Percentiles rank a stretch among this genome's conserved stretches.
Conservation (phyloP, 345 rosid species). For the Syzygium aqueum region DNA sequence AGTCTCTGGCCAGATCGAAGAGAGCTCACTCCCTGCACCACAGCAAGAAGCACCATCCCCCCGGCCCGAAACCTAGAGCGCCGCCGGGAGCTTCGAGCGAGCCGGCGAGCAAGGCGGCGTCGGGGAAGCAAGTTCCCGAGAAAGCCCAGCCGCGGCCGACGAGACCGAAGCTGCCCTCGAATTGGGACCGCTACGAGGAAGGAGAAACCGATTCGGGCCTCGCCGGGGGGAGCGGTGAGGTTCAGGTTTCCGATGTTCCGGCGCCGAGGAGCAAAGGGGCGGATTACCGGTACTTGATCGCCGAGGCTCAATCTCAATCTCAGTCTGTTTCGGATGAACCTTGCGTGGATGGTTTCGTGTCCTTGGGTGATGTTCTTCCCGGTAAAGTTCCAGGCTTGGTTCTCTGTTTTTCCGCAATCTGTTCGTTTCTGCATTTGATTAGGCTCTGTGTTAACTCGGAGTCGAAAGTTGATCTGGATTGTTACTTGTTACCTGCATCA, state of each 20-base stretch:
- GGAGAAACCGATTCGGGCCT: slow-evolving; percentile 17
- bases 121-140: slow-evolving; percentile 31
- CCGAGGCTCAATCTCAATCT: slow-evolving; percentile 49
- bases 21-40: slow-evolving; percentile 79
- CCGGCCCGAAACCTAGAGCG: slow-evolving; percentile 32
- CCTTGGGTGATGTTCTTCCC: slow-evolving; percentile 46
- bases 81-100: slow-evolving; percentile 1
- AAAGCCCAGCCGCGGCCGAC: neutral
- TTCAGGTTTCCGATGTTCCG: slow-evolving; percentile 17
- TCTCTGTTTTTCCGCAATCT: neutral
- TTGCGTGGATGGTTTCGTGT: slow-evolving; percentile 20
- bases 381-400: slow-evolving; percentile 22
- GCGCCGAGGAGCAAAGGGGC: slow-evolving; percentile 82
- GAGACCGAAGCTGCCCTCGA: slow-evolving; percentile 46
- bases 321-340: slow-evolving; percentile 13
- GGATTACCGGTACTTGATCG: slow-evolving; percentile 50
- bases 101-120: neutral
- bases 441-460: neutral
- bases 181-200: slow-evolving; percentile 71
- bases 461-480: neutral
- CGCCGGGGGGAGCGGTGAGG: neutral
- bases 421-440: neutral
- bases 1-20: slow-evolving; percentile 77
- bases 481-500: neutral
- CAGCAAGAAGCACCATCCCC: slow-evolving; percentile 38